Evolutionary conservation across 768 basidiomycete genomes (phyloP), one percentile per base, ranked within the genome.

Genomic region (Cytidiella melzeri): DNA sequence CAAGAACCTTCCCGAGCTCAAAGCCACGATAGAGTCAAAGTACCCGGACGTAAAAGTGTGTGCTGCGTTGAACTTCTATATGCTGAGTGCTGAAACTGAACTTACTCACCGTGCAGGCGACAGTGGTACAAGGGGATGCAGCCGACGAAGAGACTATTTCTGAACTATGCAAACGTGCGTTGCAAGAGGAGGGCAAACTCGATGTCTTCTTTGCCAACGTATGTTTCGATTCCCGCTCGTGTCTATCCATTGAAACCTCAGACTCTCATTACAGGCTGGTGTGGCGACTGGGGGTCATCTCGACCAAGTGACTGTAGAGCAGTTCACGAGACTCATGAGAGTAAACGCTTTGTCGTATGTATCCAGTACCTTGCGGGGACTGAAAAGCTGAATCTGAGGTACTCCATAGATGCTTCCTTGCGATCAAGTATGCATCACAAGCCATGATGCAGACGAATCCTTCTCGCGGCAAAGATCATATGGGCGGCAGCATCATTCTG

Each of bases 201-300:
- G 94, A 97, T 57, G 83, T 94, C 55, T 96, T 96, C 74, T 97
- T 93, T 62, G 94, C 94, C 27, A 96, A 97, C 63, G 93, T 91
- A 60, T 45, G 80, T 59, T 15, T 5, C 21, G 23, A 34, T 26
- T 15, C 2, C n/a, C 3, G 13, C 38, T 28, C n/a, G 4, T 13
- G 3, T 5, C n/a, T n/a, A n/a, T n/a, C n/a, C n/a, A n/a, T n/a
- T n/a, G n/a, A n/a, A n/a, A n/a, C n/a, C n/a, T n/a, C n/a, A n/a
- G n/a, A n/a, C n/a, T 15, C 18, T 18, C 42, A 4, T 26, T 7
- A 34, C 37, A 92, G 88, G 90, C 89, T 48, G 90, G 88, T 10
- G 64, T 86, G 43, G 76, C 73, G 2, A 73, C 73, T 1, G 59
- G 30, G 18, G 55, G 69, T 36, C 58, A 61, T 6, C 59, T 93